Conservation (phyloP, 768 basidiomycete genomes). For the Gyrodon lividus region DNA sequence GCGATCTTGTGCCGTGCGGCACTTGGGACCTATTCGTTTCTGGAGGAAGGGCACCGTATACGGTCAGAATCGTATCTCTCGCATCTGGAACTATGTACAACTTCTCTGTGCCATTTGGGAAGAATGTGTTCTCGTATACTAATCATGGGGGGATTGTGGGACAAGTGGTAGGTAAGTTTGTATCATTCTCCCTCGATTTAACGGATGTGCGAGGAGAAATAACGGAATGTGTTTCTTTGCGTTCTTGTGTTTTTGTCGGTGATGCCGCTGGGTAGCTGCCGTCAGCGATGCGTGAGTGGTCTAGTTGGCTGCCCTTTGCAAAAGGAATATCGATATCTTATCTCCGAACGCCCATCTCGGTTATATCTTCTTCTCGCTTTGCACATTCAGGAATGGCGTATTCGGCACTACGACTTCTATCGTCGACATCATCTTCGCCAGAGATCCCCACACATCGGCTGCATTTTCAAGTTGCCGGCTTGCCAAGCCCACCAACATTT, state of each 20-base stretch:
- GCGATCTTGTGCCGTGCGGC: constrained; percentile 28
- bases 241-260: neutral
- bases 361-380: constrained; percentile 2
- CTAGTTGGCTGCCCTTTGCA: neutral
- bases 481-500: neutral
- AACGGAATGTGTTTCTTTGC: neutral
- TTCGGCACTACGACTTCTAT: constrained; percentile 22
- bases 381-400: constrained; percentile 37
- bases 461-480: constrained; percentile 14
- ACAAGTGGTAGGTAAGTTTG: constrained; percentile 37
- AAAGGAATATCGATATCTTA: neutral
- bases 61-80: constrained; percentile 37
- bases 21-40: constrained; percentile 46
- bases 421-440: neutral
- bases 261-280: constrained; percentile 33
- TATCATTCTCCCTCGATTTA: neutral
- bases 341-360: neutral
- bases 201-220: neutral
- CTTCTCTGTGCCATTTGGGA: constrained; percentile 35
- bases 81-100: constrained; percentile 42
- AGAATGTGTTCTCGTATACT: constrained; percentile 40
- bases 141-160: constrained; percentile 39
- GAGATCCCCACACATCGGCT: constrained; percentile 1
- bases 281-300: constrained; percentile 44
- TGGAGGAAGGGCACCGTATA: constrained; percentile 47